Base-by-base conservation (phyloP, 2,329 filamentous ascomycete genomes). In the Beauveria asiatica region DNA sequence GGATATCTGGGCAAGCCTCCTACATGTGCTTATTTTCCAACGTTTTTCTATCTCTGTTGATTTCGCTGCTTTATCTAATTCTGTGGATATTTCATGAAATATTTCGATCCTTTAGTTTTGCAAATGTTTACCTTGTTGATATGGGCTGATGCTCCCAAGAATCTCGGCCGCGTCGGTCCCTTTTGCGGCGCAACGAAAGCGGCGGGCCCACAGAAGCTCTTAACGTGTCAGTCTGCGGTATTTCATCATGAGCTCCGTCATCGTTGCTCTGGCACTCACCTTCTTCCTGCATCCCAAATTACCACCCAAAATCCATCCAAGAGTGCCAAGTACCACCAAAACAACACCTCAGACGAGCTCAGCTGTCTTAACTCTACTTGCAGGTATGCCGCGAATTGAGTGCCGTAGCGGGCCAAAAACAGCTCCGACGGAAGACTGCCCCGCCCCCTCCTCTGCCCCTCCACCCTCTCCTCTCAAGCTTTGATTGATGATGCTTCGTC, bases 391-490 rank as follows among this genome's bases (percentile, higher is more conserved):
- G 50, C 23, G 30, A 3, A 41, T 39, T 48, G 16, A 23, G 30
- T 41, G 19, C 39, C 21, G 25, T 41, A 50, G 23, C 37, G 13
- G n/a, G 17, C 45, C 21, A 42, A 10, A 16, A n/a, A 19, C 46
- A n/a, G 21, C 33, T 42, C 39, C 23, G 27, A 51, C 17, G 55
- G 33, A 44, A 9, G 5, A 17, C n/a, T 59, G 37, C 57, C 57
- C 57, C 57, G 57, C 57, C 57, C 57, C 57, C 57, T 59, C 57
- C 45, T 52, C 57, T 48, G 50, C 57, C 57, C 57, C 57, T 54
- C 57, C 50, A 60, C 30, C 30, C n/a, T 46, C 48, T 42, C 42
- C 33, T 53, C 48, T 53, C 57, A 37, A 59, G 49, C 56, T 50
- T 42, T 51, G 56, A 58, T 51, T 59, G 41, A 45, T 59, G 57